Base-by-base conservation (phyloP, 1,284 basidiomycete genomes). In the Ceratobasidium sp. region DNA sequence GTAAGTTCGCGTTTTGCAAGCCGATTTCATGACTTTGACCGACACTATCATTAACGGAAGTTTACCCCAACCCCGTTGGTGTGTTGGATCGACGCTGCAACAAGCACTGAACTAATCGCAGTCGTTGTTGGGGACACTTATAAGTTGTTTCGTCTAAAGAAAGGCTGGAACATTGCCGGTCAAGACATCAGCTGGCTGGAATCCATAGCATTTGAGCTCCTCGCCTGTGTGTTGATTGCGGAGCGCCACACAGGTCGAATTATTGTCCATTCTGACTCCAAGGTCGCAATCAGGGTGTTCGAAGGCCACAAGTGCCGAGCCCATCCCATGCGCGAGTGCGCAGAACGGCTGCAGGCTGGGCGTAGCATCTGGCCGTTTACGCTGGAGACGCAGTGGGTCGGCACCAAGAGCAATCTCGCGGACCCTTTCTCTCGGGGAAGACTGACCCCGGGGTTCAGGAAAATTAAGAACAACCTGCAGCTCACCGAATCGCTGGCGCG, bases 21-120 rank as follows among this genome's bases (percentile, higher is more conserved):
- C n/a, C n/a, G n/a, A n/a, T n/a, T n/a, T n/a, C n/a, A n/a, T n/a
- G n/a, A n/a, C n/a, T n/a, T n/a, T n/a, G n/a, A n/a, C n/a, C n/a
- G n/a, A n/a, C n/a, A n/a, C n/a, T n/a, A n/a, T 47, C n/a, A 40
- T 40, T 40, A 40, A 8, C 22, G 10, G 7, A 15, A 47, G 45
- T 47, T 20, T 6, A 8, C 45, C 45, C 10, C 10, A 40, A 40
- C 38, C 38, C 27, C 47, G 13, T 29, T 54, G 8, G 62, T 54
- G 17, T 67, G 62, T 22, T 67, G 62, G 62, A 38, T 67, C 17
- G 62, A 67, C 45, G 49, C 50, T 15, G 49, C 62, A 2, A 34
- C 62, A 10, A 67, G 52, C 38, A 67, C 34, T 42, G 45, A 20
- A 12, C n/a, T 47, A 12, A 29, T 65, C 7, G 62, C 62, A 15